These are phyloP conservation scores for Aspergillus carlsbadensis DNA, from an alignment of 495 filamentous ascomycete genomes.

Conservation along the genomic window DNA sequence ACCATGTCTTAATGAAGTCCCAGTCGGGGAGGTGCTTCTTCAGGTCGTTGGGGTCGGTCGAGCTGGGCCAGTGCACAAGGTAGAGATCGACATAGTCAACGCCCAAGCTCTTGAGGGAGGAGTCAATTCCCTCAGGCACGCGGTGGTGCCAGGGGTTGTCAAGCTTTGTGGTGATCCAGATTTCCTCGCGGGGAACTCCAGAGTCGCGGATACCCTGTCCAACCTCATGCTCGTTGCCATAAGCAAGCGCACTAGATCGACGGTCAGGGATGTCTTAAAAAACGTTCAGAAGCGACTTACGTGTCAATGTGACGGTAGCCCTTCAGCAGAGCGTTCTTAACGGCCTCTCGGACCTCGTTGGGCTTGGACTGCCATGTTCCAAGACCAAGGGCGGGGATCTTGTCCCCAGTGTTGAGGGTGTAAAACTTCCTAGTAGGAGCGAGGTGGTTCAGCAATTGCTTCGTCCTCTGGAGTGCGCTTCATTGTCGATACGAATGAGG, in stretches of 20 bases:
- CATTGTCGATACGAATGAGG: not conserved
- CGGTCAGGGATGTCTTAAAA: not conserved
- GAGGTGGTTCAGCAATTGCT: not conserved
- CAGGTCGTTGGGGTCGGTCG: constrained; percentile 56
- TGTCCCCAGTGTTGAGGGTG: constrained; percentile 76
- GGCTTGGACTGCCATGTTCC: constrained; percentile 78
- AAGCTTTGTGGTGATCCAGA: constrained; percentile 88
- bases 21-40: constrained; percentile 64
- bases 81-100: constrained; percentile 81
- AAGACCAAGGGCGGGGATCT: constrained; percentile 78
- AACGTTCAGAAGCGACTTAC: constrained; percentile 21
- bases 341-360: constrained; percentile 66
- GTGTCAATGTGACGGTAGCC: constrained; percentile 75
- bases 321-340: constrained; percentile 69
- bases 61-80: constrained; percentile 81
- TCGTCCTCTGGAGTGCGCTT: too few relatives aligned
- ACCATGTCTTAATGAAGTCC: constrained; percentile 81
- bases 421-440: constrained; percentile 52
- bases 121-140: constrained; percentile 66
- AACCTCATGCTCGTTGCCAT: constrained; percentile 83
- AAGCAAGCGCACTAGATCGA: constrained; percentile 64
- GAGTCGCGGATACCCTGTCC: constrained; percentile 77
- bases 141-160: constrained; percentile 78
- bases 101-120: constrained; percentile 66
- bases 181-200: constrained; percentile 74